Base-by-base conservation (phyloP, 805 yeast genomes). In the Wickerhamiella occidentalis region DNA sequence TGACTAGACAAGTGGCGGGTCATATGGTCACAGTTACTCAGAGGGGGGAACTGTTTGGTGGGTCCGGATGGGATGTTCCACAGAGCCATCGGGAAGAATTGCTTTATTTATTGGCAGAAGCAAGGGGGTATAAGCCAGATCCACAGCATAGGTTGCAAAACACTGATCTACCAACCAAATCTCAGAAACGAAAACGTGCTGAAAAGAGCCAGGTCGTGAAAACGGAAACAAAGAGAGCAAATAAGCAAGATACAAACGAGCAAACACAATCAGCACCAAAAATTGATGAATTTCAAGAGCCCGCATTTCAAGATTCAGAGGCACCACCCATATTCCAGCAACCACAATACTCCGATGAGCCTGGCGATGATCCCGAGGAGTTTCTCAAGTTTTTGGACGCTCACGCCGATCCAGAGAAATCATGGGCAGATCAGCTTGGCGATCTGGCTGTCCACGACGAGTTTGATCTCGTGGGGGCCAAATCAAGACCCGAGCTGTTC, bases 351-450 rank as follows among this genome's bases (percentile, higher is more conserved):
- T 4, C 40, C 29, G n/a, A 29, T 6, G 26, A 30, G 28, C 40
- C 23, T 21, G 28, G 6, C 6, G 29, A 45, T 8, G 41, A 45
- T 23, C 40, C 41, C n/a, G 25, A n/a, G 5, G 48, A 40, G 41
- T 45, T 45, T 36, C 6, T 22, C 28, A 11, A 23, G 9, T 36
- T 45, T 15, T 29, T 37, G 23, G 40, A 36, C 19, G n/a, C 28
- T 3, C 35, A 38, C 37, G 48, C 48, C 17, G 18, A 36, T 18
- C 41, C 26, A 17, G 22, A 15, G 19, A 11, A 71, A 1, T 55
- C 72, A 0, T 78, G 80, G 81, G 70, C 70, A 5, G 52, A 60
- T 0, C 78, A 75, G 57, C 61, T 70, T 9, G 55, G 58, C 11
- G 66, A 65, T 45, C 54, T 78, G 0, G 61, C 67, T 0, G 52